These are phyloP conservation scores for Mycena sp. DNA, from an alignment of 1,284 basidiomycete species.

Conservation along the genomic window DNA sequence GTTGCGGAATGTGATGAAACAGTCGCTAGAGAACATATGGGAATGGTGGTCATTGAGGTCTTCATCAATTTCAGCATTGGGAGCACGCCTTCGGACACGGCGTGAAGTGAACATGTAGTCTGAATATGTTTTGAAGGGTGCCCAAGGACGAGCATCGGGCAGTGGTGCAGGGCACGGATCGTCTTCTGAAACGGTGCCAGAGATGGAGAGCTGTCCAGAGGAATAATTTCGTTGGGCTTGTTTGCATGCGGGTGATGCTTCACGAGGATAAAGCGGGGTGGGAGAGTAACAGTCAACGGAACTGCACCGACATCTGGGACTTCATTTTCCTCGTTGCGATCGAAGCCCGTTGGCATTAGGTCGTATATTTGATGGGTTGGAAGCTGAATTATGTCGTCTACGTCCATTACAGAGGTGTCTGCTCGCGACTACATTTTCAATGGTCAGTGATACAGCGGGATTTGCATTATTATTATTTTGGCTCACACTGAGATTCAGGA, in stretches of 20 bases:
- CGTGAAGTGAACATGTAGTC: slow-evolving; percentile 14
- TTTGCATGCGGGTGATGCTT: slow-evolving; percentile 16
- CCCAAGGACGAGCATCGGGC: slow-evolving; percentile 13
- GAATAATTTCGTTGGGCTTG: neutral
- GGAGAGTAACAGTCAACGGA: neutral
- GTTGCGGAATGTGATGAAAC: neutral
- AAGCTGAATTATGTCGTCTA: slow-evolving; percentile 2
- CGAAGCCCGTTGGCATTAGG: neutral
- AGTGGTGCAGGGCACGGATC: no score
- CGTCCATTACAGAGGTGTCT: no score
- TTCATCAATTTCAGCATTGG: slow-evolving; percentile 15
- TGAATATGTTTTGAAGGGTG: neutral
- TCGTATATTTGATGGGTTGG: slow-evolving; percentile 4
- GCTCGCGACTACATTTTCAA: no score
- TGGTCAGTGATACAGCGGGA: no score
- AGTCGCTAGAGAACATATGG: neutral
- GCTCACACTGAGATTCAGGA: neutral
- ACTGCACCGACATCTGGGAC: neutral
- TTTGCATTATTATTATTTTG: neutral
- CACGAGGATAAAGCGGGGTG: slow-evolving; percentile 12
- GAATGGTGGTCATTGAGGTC: neutral
- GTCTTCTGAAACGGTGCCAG: no score
- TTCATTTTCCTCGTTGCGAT: neutral
- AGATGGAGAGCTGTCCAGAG: slow-evolving; percentile 2
- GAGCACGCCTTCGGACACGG: slow-evolving; percentile 5